Evolutionary conservation across 345 rosid species (phyloP), one percentile per base, ranked within the genome.

Genomic region (Ceriops decandra): DNA sequence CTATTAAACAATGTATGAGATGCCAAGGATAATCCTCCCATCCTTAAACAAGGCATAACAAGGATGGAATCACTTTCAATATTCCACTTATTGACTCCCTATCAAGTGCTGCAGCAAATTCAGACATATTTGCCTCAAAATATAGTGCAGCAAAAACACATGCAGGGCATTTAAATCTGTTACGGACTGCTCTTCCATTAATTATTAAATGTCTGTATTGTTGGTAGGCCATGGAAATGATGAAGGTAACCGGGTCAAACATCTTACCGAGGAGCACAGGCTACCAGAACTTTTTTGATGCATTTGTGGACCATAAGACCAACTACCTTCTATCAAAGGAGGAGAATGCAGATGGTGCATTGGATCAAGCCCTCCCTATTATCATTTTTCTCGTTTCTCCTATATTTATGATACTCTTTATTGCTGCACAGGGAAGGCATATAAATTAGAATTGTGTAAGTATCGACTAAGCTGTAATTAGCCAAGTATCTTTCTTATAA

Each of bases 151-250:
- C 49, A 13, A 13, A 42, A 15, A 13, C 49, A 42, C 49, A 13
- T 42, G 16, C 5, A 13, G 1, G 49, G 1, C 49, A 1, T 42
- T 13, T 16, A 42, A 13, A 42, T 11, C 19, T 42, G 49, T 42
- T 13, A 42, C 2, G 0, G 49, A 42, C 4, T 42, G 49, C 30
- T 1, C 28, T 10, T 56, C 17, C 11, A 56, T 24, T 21, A 56
- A 21, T 22, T 21, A 4, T 56, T 5, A 54, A 22, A 54, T 54
- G 11, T n/a, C 6, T 42, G 17, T 56, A 8, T 9, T 38, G 33
- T 27, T 68, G 60, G 33, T 65, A 93, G 97, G 98, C 97, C 69
- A 89, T 90, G 96, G 91, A 87, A 72, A 83, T 86, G 84, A 72
- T 93, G 85, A 93, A 89, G 90, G 76, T 87, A 17, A 79, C 78